Evolutionary conservation across 2,329 filamentous ascomycete species (phyloP).

Genomic region (Xylaria sp.): DNA sequence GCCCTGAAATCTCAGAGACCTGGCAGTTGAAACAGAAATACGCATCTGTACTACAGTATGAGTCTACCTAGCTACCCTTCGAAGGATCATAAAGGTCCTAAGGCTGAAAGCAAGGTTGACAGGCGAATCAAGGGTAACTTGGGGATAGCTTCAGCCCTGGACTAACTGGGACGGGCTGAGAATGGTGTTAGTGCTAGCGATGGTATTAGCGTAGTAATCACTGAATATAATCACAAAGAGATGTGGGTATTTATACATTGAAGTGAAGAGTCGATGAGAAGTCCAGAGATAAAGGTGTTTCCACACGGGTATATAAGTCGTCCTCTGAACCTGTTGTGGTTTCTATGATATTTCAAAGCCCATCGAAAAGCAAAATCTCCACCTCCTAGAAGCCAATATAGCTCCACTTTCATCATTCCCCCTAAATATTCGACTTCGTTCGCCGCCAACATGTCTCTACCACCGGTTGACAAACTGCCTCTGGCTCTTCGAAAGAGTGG

Average conservation of each 20-base stretch:
- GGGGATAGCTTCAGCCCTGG: slow-evolving; percentile 27
- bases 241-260: neutral
- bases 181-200: neutral
- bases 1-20: neutral
- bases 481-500: slow-evolving; percentile 64
- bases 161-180: slow-evolving; percentile 23
- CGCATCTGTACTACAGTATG: neutral
- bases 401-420: neutral
- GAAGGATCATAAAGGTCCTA: slow-evolving; percentile 13
- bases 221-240: neutral
- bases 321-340: neutral
- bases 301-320: slow-evolving; percentile 29
- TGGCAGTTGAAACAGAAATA: neutral
- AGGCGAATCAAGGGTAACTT: slow-evolving; percentile 5
- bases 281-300: neutral
- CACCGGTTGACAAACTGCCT: slow-evolving; percentile 62
- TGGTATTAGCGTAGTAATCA: slow-evolving; percentile 4
- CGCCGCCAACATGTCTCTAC: slow-evolving; percentile 52
- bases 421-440: neutral
- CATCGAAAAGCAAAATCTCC: neutral
- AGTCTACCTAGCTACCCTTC: slow-evolving; percentile 6
- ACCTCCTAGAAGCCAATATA: neutral
- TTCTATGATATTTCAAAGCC: neutral
- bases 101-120: slow-evolving; percentile 24
- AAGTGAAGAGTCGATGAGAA: neutral